Conservation (phyloP, 169 alveolate genomes). For the Amoebophrya sp. region DNA sequence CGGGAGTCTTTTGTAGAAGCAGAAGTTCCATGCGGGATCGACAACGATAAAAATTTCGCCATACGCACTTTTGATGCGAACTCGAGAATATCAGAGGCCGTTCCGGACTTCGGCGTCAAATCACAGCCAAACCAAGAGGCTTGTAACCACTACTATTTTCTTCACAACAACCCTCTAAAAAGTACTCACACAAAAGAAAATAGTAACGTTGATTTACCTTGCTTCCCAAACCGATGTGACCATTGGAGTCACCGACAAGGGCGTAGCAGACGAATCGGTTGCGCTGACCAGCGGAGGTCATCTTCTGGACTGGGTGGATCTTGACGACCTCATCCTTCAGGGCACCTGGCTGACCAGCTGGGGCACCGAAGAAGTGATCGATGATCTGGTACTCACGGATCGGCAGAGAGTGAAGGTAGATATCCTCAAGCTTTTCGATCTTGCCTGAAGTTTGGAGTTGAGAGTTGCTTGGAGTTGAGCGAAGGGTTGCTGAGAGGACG, state of each 20-base stretch:
- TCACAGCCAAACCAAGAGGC: too few relatives aligned
- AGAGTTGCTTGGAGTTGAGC: neutral
- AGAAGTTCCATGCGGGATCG: too few relatives aligned
- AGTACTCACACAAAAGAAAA: too few relatives aligned
- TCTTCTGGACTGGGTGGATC: constrained; percentile 99
- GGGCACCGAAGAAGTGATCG: constrained; percentile 83
- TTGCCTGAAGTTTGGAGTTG: constrained; percentile 39
- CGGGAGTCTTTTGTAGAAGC: too few relatives aligned
- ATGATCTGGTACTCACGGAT: constrained; percentile 94
- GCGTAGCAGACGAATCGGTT: constrained; percentile 99
- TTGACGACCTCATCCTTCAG: constrained; percentile 98
- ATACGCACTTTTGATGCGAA: too few relatives aligned
- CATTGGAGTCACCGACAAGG: constrained; percentile 86
- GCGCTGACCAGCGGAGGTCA: constrained; percentile 99
- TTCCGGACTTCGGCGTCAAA: too few relatives aligned
- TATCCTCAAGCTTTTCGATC: constrained; percentile 93
- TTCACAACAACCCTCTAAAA: too few relatives aligned
- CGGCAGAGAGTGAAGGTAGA: constrained; percentile 97
- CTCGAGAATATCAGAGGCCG: too few relatives aligned
- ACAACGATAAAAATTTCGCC: neutral
- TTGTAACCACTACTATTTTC: too few relatives aligned
- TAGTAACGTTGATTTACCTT: too few relatives aligned
- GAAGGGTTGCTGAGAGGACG: too few relatives aligned
- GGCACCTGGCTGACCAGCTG: constrained; percentile 67
- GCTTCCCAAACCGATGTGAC: constrained; percentile 61